Evolutionary conservation across 176 grass and related monocot species (phyloP).

Genomic region (Ampelocalamus luodianensis): DNA sequence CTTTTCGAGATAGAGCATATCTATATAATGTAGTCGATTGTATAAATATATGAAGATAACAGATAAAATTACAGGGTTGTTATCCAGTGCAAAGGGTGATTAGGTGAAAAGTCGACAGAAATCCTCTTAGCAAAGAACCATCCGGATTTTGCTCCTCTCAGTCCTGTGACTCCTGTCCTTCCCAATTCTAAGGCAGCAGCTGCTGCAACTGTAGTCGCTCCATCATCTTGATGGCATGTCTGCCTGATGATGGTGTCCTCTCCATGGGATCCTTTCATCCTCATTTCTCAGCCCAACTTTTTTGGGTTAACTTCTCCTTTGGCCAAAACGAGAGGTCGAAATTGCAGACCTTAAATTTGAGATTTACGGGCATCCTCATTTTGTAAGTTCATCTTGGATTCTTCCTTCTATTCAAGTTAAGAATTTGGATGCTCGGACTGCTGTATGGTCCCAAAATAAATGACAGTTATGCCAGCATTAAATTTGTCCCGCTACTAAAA

Average conservation of each 20-base stretch:
- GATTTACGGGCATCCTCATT: not conserved
- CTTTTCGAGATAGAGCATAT: no score
- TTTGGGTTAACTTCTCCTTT: no score
- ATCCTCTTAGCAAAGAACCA: not conserved
- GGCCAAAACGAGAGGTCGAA: not conserved
- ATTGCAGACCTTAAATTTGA: not conserved
- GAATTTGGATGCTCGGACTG: not conserved
- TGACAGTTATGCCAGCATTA: not conserved
- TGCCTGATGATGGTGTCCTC: no score
- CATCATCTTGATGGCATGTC: no score
- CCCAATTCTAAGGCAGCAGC: no score
- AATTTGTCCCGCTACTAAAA: not conserved
- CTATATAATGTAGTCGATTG: not conserved
- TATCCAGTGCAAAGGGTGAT: not conserved
- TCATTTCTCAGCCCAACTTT: no score
- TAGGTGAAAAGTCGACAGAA: not conserved
- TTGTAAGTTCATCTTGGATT: not conserved
- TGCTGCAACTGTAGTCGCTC: no score
- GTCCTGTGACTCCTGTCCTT: no score
- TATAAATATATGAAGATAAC: no score
- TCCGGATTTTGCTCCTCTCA: no score
- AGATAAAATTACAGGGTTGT: not conserved
- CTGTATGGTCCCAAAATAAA: not conserved
- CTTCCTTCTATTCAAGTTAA: not conserved
- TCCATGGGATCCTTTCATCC: no score